Percentiles rank a stretch among this genome's conserved stretches.
Conservation (phyloP, 257 asterid species). For the Nicotiana obtusifolia region DNA sequence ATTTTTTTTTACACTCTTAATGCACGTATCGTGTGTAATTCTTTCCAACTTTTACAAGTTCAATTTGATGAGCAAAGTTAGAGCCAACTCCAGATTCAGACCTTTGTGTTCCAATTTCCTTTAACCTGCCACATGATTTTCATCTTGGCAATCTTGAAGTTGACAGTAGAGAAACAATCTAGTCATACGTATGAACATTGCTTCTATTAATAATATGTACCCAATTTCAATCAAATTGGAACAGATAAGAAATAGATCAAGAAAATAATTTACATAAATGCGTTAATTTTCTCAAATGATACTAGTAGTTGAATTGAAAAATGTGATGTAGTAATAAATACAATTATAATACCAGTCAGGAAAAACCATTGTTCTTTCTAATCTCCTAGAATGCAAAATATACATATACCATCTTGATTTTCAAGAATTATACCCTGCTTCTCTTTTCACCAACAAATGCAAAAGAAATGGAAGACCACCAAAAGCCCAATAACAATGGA, state of each 20-base stretch:
- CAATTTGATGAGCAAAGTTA: too few relatives aligned
- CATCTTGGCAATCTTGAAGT: too few relatives aligned
- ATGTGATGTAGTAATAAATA: background rate
- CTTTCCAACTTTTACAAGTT: too few relatives aligned
- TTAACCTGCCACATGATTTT: too few relatives aligned
- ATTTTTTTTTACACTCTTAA: too few relatives aligned
- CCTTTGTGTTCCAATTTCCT: too few relatives aligned
- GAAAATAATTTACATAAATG: background rate
- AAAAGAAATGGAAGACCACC: conserved; percentile 21
- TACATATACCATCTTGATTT: background rate
- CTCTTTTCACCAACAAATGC: background rate
- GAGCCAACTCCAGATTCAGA: too few relatives aligned
- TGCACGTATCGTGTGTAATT: too few relatives aligned
- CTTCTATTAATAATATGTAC: background rate
- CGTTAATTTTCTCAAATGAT: background rate
- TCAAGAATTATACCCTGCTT: background rate
- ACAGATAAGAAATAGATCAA: background rate
- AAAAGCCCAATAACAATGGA: conserved; percentile 25
- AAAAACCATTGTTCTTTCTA: background rate
- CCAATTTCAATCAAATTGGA: background rate
- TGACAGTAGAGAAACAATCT: background rate
- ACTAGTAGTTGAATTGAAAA: background rate
- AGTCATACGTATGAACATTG: background rate
- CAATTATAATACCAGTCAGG: background rate
- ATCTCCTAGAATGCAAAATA: background rate